Percentiles rank a stretch among this genome's conserved stretches.
Evolutionary conservation across 345 rosid genomes (phyloP).

Genomic region (Brassica juncea): DNA sequence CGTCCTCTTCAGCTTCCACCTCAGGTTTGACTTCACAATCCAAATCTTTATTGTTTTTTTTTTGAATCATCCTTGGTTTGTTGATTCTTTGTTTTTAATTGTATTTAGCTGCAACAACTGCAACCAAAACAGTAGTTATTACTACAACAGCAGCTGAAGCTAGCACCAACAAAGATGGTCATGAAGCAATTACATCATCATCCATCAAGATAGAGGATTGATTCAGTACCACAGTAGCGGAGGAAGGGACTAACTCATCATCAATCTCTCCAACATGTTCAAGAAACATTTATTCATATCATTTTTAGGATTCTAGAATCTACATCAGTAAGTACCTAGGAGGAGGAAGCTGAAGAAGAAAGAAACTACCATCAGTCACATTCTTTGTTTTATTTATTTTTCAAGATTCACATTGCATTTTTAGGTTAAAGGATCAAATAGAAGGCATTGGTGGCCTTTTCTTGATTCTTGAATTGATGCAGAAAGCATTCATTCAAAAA

Average conservation of each 20-base stretch:
- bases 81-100: not conserved
- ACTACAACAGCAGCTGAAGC: constrained; percentile 26
- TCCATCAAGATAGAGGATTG: constrained; percentile 34
- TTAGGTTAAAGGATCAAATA: constrained; percentile 29
- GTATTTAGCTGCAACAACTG: constrained; percentile 28
- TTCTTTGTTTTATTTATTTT: constrained; percentile 29
- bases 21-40: constrained; percentile 43
- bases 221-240: constrained; percentile 20
- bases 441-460: constrained; percentile 35
- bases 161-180: constrained; percentile 32
- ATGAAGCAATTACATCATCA: constrained; percentile 28
- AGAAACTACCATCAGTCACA: constrained; percentile 15
- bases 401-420: constrained; percentile 33
- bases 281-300: constrained; percentile 27
- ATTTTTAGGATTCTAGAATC: constrained; percentile 37
- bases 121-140: constrained; percentile 26
- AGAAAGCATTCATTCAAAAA: constrained; percentile 32
- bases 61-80: not conserved
- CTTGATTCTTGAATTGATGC: constrained; percentile 38
- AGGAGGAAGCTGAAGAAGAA: constrained; percentile 10
- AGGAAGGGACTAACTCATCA: constrained; percentile 34
- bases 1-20: constrained; percentile 47
- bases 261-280: constrained; percentile 24
- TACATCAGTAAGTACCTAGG: constrained; percentile 30
- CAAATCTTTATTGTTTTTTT: not conserved